phyloP scores from a whole-genome alignment of 1,284 basidiomycete species.

The Pseudozyma flocculosa region DNA sequence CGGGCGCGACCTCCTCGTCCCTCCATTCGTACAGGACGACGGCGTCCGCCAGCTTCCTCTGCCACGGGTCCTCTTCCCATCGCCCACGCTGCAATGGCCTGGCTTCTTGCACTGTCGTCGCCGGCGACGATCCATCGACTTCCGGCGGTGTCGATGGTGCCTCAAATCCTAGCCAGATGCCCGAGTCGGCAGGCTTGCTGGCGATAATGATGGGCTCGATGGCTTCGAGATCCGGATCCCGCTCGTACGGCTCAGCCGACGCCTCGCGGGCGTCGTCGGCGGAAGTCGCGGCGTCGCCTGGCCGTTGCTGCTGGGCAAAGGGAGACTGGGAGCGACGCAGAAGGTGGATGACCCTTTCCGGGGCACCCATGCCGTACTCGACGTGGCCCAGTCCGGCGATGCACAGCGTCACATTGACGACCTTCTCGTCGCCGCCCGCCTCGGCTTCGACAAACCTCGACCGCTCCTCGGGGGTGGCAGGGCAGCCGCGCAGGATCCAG shows the following conservation, averaged over 20 bases:
- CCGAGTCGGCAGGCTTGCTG: conserved; percentile 34
- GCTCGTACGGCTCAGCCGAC: too few species aligned
- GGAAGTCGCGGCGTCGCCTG: too few species aligned
- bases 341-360: conserved; percentile 26
- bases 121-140: too few species aligned
- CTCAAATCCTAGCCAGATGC: conserved; percentile 34
- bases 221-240: not conserved
- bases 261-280: too few species aligned
- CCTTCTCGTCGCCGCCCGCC: not conserved
- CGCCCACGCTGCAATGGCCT: conserved; percentile 1
- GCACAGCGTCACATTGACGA: conserved; percentile 24
- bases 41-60: conserved; percentile 30
- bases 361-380: conserved; percentile 43
- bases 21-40: conserved; percentile 39
- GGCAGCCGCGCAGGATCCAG: conserved; percentile 17
- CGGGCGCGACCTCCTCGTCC: too few species aligned
- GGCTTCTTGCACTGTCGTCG: too few species aligned
- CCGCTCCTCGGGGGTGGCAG: not conserved
- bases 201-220: conserved; percentile 31
- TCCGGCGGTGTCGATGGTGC: too few species aligned
- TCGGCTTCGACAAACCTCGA: not conserved
- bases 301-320: too few species aligned
- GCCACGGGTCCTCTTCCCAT: conserved; percentile 24
- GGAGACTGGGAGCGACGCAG: not conserved
- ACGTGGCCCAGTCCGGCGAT: conserved; percentile 39